Base-by-base conservation (phyloP, 2,329 filamentous ascomycete genomes). In the Talaromyces albobiverticillius region DNA sequence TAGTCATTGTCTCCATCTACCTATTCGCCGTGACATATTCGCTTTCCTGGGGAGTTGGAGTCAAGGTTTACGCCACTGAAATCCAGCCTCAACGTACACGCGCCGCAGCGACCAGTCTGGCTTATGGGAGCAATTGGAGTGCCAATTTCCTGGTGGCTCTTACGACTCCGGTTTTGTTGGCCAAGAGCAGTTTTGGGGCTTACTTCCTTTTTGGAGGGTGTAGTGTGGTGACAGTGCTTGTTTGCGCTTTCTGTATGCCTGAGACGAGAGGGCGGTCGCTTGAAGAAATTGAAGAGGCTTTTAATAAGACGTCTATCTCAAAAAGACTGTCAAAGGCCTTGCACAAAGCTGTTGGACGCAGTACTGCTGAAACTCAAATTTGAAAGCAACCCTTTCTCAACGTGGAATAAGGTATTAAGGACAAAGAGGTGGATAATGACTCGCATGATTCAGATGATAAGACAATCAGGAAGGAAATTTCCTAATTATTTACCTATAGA, bases 41-140 rank as follows among this genome's bases (percentile, higher is more conserved):
- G 14, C 56, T 69, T 2, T 66, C 79, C 0, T 85, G 82, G 80
- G 81, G 72, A 0, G 78, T 86, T 13, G 74, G 76, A 0, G 71
- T 79, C 46, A 81, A 80, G 57, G 78, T 85, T 6, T 85, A 83
- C 54, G 76, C 78, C 1, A 75, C 76, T 8, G 82, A 85, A 66
- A 84, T 84, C 34, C 82, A 84, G 58, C 80, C 81, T 0, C 71
- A 74, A 3, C 69, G 76, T 36, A 84, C 80, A 0, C 72, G 82
- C 4, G 82, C 81, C 1, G 76, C 77, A 0, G 82, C 80, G 3
- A 82, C 77, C 11, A 78, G 75, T 52, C 59, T 83, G 4, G 79
- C 78, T 0, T 73, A 80, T 60, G 77, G 79, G 3, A 72, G 75
- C 14, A 82, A 82, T 46, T 83, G 80, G 72, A 59, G 70, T 3